Evolutionary conservation across 2,329 filamentous ascomycete species (phyloP), one percentile per base, ranked within the genome.

Genomic region (Arthrinium puccinioides): DNA sequence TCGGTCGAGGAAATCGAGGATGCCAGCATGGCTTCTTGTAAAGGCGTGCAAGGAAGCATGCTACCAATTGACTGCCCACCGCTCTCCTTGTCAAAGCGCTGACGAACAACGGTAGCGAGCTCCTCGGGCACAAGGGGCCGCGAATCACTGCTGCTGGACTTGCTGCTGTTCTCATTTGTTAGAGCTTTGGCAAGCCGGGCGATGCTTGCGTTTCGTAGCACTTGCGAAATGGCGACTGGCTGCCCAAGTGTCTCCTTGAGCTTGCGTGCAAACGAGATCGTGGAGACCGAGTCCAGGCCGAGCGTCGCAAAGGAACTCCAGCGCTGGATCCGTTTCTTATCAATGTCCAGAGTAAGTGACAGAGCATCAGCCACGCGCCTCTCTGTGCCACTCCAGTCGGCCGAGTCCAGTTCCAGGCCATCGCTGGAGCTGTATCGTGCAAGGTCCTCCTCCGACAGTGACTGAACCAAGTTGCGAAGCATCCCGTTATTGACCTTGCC

Each of bases 1-100:
- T 59, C 59, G 8, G 38, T 27, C 4, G 40, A 38, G 9, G 45
- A 32, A 5, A 36, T 3, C 44, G 65, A 49, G 8, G 76, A 74
- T 3, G 79, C 81, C 1, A 95, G 66, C 87, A 95, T 95, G 1
- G 82, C 84, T 62, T 94, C 84, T 56, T 96, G 89, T 0, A 96
- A 63, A 1, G 88, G 84, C 2, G 87, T 94, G 53, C 89, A 95
- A 1, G 88, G 88, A 5, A 89, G 61, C 8, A 94, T 67, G 2
- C 63, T 66, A 21, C 72, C 59, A 3, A 84, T 63, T 0, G 47
- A 30, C 5, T 57, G n/a, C 14, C 15, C 27, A 18, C 8, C 13
- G 4, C 16, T 27, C 54, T 0, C 56, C 55, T 3, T 56, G 42
- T 5, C n/a, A n/a, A n/a, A n/a, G n/a, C n/a, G n/a, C n/a, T n/a